Conservation (phyloP, 2,329 filamentous ascomycete species). For the Diaporthe batatas region DNA sequence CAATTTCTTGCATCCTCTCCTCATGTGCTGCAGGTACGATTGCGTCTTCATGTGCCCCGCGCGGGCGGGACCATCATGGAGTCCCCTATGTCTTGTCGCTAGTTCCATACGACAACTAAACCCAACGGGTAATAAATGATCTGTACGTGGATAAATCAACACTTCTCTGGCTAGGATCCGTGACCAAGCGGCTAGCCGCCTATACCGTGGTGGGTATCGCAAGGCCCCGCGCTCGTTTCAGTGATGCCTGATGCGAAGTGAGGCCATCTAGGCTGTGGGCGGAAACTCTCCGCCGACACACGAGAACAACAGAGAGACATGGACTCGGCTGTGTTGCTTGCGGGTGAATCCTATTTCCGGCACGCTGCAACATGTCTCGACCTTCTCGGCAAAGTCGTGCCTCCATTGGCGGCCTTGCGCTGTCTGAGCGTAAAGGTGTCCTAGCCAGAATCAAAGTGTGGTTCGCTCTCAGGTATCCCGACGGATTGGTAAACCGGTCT, state of each 20-base stretch:
- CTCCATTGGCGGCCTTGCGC: neutral
- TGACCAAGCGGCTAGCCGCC: neutral
- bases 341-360: neutral
- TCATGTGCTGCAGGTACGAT: conserved; percentile 13
- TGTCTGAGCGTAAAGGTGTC: neutral
- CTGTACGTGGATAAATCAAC: neutral
- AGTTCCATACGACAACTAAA: conserved; percentile 8
- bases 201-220: neutral
- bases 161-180: neutral
- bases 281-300: neutral
- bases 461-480: neutral
- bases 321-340: neutral
- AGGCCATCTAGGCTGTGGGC: conserved; percentile 1
- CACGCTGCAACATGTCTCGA: conserved; percentile 6
- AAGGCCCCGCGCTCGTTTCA: neutral
- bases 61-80: conserved; percentile 29
- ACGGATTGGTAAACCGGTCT: conserved; percentile 1
- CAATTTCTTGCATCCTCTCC: neutral
- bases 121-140: neutral
- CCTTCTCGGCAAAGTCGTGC: neutral
- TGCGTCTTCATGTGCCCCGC: conserved; percentile 11
- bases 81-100: conserved; percentile 11
- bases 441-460: neutral
- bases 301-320: neutral
- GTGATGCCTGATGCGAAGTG: neutral